phyloP scores from a whole-genome alignment of 371 early-diverging fungal species.

The Coemansia sp. region DNA sequence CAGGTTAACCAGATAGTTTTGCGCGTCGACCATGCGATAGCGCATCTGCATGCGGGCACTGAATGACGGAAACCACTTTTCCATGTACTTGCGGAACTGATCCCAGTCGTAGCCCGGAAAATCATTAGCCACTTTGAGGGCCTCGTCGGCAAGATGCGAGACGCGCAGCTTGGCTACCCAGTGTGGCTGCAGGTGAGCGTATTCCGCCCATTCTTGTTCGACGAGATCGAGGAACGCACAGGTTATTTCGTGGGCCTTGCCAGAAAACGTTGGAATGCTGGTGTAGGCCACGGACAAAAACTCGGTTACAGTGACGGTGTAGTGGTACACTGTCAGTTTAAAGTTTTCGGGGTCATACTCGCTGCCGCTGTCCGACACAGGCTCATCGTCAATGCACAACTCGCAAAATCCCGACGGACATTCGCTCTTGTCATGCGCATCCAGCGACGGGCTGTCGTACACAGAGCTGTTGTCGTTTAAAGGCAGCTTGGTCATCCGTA shows the following conservation, averaged over 20 bases:
- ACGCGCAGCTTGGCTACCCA: conserved; percentile 4
- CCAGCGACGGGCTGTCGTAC: background rate
- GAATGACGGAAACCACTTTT: background rate
- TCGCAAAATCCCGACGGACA: background rate
- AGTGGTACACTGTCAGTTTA: background rate
- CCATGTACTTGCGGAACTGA: background rate
- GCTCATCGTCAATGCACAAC: background rate
- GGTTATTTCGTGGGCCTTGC: background rate
- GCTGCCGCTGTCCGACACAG: background rate
- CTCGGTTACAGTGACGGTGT: background rate
- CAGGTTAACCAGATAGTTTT: background rate
- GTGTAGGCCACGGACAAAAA: background rate
- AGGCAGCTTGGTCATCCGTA: background rate
- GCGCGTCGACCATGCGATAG: background rate
- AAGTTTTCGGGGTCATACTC: background rate
- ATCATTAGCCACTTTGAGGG: background rate
- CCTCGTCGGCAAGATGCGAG: background rate
- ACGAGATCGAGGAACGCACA: background rate
- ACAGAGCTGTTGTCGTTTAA: background rate
- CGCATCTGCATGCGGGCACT: conserved; percentile 5
- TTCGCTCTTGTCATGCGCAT: background rate
- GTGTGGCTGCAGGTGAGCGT: background rate
- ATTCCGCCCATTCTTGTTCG: conserved; percentile 2
- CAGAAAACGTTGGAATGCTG: conserved; percentile 4
- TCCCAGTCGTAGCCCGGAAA: conserved; percentile 4